phyloP scores from a whole-genome alignment of 2,329 filamentous ascomycete species.

The Lachnellula cervina region DNA sequence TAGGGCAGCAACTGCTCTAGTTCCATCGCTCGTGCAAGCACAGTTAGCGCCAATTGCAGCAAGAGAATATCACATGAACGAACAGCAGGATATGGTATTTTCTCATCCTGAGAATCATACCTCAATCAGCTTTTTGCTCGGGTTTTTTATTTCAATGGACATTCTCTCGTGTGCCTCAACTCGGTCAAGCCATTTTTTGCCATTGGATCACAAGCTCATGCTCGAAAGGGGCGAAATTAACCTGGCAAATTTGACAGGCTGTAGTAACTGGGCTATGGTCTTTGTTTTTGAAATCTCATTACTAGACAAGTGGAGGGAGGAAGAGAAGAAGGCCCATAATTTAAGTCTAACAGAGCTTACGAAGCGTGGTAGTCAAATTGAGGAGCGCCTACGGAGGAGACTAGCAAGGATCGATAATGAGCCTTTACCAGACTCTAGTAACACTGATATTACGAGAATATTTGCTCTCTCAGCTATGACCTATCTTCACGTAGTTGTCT shows the following conservation, averaged over 20 bases:
- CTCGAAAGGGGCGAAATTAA: neutral
- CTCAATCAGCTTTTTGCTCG: neutral
- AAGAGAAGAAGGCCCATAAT: neutral
- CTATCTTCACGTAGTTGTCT: slow-evolving; percentile 19
- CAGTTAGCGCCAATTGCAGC: no score
- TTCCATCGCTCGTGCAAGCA: neutral
- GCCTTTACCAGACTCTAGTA: no score
- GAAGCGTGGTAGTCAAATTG: neutral
- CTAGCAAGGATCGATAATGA: slow-evolving; percentile 2
- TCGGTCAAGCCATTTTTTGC: neutral
- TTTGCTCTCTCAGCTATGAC: slow-evolving; percentile 14
- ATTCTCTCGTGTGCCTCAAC: slow-evolving; percentile 3
- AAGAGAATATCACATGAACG: no score
- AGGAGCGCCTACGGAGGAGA: slow-evolving; percentile 1
- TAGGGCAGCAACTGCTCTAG: neutral
- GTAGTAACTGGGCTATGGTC: neutral
- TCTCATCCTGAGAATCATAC: neutral
- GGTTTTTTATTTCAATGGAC: neutral
- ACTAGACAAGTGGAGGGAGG: slow-evolving; percentile 5
- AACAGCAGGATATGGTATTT: neutral
- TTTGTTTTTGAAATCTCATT: neutral
- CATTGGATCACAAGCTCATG: neutral
- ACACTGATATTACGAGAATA: slow-evolving; percentile 6
- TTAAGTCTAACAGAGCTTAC: slow-evolving; percentile 3
- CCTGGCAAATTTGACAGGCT: neutral